phyloP scores from a whole-genome alignment of 2,329 filamentous ascomycete species.

The Zymoseptoria passerinii region DNA sequence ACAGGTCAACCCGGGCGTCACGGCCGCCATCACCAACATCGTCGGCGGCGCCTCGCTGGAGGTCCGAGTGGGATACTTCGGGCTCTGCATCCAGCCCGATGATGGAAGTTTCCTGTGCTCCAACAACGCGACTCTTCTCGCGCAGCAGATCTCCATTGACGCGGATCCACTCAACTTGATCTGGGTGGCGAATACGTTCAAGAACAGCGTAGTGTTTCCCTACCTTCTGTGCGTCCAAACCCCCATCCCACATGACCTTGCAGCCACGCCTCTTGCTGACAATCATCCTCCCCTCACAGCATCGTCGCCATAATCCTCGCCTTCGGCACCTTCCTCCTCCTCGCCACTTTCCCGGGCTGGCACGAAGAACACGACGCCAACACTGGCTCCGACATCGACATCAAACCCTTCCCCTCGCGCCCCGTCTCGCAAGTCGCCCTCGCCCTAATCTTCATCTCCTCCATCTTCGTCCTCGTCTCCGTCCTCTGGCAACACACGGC shows the following conservation, averaged over 20 bases:
- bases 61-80: slow-evolving; percentile 93
- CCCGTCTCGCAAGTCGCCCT: slow-evolving; percentile 88
- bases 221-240: slow-evolving; percentile 70
- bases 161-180: slow-evolving; percentile 95
- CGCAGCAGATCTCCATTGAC: slow-evolving; percentile 79
- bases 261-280: slow-evolving; percentile 7
- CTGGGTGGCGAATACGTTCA: slow-evolving; percentile 95
- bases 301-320: slow-evolving; percentile 98
- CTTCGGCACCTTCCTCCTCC: slow-evolving; percentile 87
- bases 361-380: slow-evolving; percentile 78
- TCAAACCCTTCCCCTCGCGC: slow-evolving; percentile 87
- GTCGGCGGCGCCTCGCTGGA: slow-evolving; percentile 76
- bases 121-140: slow-evolving; percentile 90
- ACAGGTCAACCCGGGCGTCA: slow-evolving; percentile 84
- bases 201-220: slow-evolving; percentile 96
- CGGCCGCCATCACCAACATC: slow-evolving; percentile 79
- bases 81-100: slow-evolving; percentile 90
- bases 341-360: slow-evolving; percentile 96
- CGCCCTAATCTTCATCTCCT: slow-evolving; percentile 73
- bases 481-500: slow-evolving; percentile 90
- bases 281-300: slow-evolving; percentile 36
- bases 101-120: slow-evolving; percentile 85
- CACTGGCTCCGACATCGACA: slow-evolving; percentile 72
- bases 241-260: not conserved
- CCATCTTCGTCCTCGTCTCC: slow-evolving; percentile 57